These are phyloP conservation scores for Phlebopus sp. DNA, from an alignment of 1,284 basidiomycete species.

Conservation along the genomic window DNA sequence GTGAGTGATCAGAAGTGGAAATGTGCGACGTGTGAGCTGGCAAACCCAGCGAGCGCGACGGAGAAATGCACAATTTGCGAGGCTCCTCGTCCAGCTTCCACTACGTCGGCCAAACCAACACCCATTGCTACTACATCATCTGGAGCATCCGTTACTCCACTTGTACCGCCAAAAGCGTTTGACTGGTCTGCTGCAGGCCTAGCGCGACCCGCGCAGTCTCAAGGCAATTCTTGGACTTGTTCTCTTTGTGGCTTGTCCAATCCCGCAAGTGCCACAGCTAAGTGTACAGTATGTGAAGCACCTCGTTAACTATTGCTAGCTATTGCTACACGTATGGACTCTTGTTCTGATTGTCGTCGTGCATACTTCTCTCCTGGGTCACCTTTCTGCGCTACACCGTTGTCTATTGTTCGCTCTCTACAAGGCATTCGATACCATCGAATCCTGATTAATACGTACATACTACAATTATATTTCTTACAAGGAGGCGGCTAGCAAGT, in stretches of 20 bases:
- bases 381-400: constrained; percentile 5
- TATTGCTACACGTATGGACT: neutral
- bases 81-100: constrained; percentile 29
- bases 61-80: constrained; percentile 56
- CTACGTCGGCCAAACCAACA: constrained; percentile 9
- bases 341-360: neutral
- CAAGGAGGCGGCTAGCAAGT: neutral
- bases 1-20: constrained; percentile 38
- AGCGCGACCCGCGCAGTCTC: constrained; percentile 35
- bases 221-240: constrained; percentile 42
- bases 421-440: neutral
- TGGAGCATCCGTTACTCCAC: constrained; percentile 1
- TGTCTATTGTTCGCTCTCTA: constrained; percentile 7
- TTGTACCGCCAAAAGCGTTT: constrained; percentile 36
- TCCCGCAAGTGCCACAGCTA: constrained; percentile 29
- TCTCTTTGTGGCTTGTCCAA: constrained; percentile 41
- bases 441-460: constrained; percentile 7
- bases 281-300: constrained; percentile 43
- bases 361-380: constrained; percentile 10
- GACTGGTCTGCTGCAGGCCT: constrained; percentile 55
- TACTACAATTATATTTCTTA: neutral
- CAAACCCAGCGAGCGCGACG: constrained; percentile 42
- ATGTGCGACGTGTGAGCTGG: constrained; percentile 45
- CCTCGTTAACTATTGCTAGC: constrained; percentile 22
- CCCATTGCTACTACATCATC: constrained; percentile 13